Base-by-base conservation (phyloP, 2,329 filamentous ascomycete species). In the Coccinonectria pachysandricola region DNA sequence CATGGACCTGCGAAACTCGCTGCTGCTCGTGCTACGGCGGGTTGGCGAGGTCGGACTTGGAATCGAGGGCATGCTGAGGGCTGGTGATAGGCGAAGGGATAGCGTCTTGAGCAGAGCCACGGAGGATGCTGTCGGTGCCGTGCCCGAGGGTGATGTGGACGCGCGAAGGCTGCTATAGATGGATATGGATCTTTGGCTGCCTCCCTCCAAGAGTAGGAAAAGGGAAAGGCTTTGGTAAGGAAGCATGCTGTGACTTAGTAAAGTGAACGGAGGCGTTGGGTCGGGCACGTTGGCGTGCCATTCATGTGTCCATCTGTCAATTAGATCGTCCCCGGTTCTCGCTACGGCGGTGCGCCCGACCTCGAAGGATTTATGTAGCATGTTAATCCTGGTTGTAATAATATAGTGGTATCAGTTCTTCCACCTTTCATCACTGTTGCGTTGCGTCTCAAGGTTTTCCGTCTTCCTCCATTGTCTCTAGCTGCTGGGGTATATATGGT, bases 11-110 rank as follows among this genome's bases (percentile, higher is more conserved):
- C 74, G 92, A 34, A 57, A 73, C 7, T 80, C 83, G 1, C 65
- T 98, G 21, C 76, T 94, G 35, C 69, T 74, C 1, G 67, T 96
- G 13, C 64, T 95, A 35, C 68, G 79, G 41, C 68, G 87, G 19
- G 79, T 96, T 2, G 92, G 91, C 26, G 88, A 96, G 57, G 73
- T 81, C 3, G 68, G 62, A 11, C 51, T 79, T 1, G 73, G 71
- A 3, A 71, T 75, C 26, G 57, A 65, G 34, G 62, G 61, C 3
- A 62, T 72, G 61, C 45, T 48, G 16, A 48, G 46, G 23, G 34
- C 39, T 12, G 42, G 47, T 14, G 47, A 45, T 19, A 43, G 42
- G 29, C 48, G 64, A 23, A 51, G 60, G 24, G 57, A 54, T 21
- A 67, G 64, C 30, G 43, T 57, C 4, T 43, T 54, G 9, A 64